Base-by-base conservation (phyloP, 164 flowering plant species). In the Vitis rupestris region DNA sequence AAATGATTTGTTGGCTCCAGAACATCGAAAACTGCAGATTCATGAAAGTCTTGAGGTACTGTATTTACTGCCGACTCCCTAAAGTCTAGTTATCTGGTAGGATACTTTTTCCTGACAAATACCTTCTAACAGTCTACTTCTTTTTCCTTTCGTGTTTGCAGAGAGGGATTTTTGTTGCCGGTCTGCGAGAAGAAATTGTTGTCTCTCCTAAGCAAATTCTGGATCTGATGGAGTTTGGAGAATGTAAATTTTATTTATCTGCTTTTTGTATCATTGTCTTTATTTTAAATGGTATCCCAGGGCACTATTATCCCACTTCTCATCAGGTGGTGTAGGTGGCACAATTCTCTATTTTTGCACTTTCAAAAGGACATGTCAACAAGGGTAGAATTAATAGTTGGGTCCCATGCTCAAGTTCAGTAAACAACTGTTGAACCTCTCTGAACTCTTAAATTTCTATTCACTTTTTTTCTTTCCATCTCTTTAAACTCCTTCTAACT, bases 91-190 rank as follows among this genome's bases (percentile, higher is more conserved):
- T 37, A 31, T 8, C 49, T 58, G 13, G 11, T 13, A 64, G 17
- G 13, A 61, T 13, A 19, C 48, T 61, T 11, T 10, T 12, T 60
- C 1, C 9, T 47, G 1, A 47, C 23, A n/a, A 37, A 7, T 63
- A 50, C 37, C 30, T 15, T 14, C 14, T 23, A 51, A 5, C 9
- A 6, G 2, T 63, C 54, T 2, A 1, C 59, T 66, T 14, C 15
- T 19, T 64, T 63, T 57, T 3, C 23, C 3, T 54, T 23, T 64
- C 50, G 27, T 37, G 23, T 63, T 62, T 72, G 66, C 71, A 95
- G 99, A 78, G 95, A 49, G 99, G 98, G 13, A 95, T 95, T 19
- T 91, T 81, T 85, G 99, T 95, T 81, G 99, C 97, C 72, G 99
- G 99, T 31, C 75, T 95, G 76, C 84, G 90, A 72, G 99, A 95